These are phyloP conservation scores for Rhizopogon salebrosus DNA, from an alignment of 768 basidiomycete genomes.

Conservation along the genomic window DNA sequence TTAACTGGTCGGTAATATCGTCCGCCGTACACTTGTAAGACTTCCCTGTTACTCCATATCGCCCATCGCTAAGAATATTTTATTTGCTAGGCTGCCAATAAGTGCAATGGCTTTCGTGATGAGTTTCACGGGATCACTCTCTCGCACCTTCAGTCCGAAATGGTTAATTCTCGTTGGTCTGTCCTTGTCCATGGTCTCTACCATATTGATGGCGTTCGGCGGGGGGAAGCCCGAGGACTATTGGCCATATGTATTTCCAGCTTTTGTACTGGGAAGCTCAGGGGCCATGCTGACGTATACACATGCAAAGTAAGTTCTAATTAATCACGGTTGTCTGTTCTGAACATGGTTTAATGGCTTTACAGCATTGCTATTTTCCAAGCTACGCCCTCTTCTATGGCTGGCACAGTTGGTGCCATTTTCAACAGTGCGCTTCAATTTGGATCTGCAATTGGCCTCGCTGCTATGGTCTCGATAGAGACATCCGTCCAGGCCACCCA, in stretches of 20 bases:
- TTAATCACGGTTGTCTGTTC: neutral
- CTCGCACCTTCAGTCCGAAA: slow-evolving; percentile 34
- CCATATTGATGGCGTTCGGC: slow-evolving; percentile 36
- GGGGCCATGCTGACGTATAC: slow-evolving; percentile 42
- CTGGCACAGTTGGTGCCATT: slow-evolving; percentile 53
- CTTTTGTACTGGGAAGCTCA: slow-evolving; percentile 40
- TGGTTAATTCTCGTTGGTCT: slow-evolving; percentile 42
- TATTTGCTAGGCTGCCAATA: slow-evolving; percentile 32
- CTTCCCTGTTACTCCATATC: neutral
- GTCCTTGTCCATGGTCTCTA: slow-evolving; percentile 31
- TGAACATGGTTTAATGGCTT: neutral
- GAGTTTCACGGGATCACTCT: slow-evolving; percentile 35
- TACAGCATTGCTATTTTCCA: slow-evolving; percentile 47
- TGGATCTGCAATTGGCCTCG: slow-evolving; percentile 47
- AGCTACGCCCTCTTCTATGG: slow-evolving; percentile 38
- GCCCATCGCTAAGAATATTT: neutral
- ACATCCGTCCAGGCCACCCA: slow-evolving; percentile 33
- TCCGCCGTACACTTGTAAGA: slow-evolving; percentile 35
- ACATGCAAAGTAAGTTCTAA: slow-evolving; percentile 40
- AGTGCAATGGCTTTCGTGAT: slow-evolving; percentile 32
- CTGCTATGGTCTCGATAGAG: slow-evolving; percentile 45
- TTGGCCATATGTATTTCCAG: slow-evolving; percentile 46
- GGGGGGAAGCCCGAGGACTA: slow-evolving; percentile 37
- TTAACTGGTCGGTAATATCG: slow-evolving; percentile 36
- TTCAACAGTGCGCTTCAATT: slow-evolving; percentile 51